phyloP scores from a whole-genome alignment of 2,329 filamentous ascomycete species.

The Epicoccum nigrum region DNA sequence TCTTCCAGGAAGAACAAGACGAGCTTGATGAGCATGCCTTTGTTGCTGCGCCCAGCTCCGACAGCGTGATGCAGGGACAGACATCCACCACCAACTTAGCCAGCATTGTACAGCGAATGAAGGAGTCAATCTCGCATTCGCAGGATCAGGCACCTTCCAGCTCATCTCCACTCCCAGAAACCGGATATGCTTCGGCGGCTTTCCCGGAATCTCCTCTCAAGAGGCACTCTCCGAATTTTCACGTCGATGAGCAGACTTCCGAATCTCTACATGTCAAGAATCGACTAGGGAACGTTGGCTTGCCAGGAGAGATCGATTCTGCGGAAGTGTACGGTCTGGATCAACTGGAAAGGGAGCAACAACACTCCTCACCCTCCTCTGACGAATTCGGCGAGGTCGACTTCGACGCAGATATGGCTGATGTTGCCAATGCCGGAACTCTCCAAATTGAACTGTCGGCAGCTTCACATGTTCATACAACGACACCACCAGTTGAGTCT shows the following conservation, averaged over 20 bases:
- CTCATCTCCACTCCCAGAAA: constrained; percentile 54
- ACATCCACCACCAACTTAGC: constrained; percentile 38
- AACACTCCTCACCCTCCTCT: constrained; percentile 31
- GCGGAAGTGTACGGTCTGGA: constrained; percentile 4
- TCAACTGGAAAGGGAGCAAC: constrained; percentile 9
- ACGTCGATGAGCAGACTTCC: constrained; percentile 5
- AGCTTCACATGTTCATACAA: constrained; percentile 9
- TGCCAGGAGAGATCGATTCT: constrained; percentile 1
- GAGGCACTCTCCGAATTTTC: constrained; percentile 22
- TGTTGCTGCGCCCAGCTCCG: constrained; percentile 39
- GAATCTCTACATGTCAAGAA: constrained; percentile 14
- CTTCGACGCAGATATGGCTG: constrained; percentile 45
- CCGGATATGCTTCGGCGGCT: constrained; percentile 21
- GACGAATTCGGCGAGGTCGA: constrained; percentile 46
- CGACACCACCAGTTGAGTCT: constrained; percentile 19
- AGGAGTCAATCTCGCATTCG: constrained; percentile 50
- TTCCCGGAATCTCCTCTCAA: constrained; percentile 41
- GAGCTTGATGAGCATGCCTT: constrained; percentile 37
- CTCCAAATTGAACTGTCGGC: constrained; percentile 28
- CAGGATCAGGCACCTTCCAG: constrained; percentile 50
- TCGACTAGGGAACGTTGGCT: constrained; percentile 3
- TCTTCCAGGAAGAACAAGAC: constrained; percentile 37
- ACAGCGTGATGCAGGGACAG: constrained; percentile 34
- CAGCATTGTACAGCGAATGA: constrained; percentile 52
- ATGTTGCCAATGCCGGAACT: constrained; percentile 19